phyloP scores from a whole-genome alignment of 2,329 filamentous ascomycete genomes.

The Aspergillus sp. region DNA sequence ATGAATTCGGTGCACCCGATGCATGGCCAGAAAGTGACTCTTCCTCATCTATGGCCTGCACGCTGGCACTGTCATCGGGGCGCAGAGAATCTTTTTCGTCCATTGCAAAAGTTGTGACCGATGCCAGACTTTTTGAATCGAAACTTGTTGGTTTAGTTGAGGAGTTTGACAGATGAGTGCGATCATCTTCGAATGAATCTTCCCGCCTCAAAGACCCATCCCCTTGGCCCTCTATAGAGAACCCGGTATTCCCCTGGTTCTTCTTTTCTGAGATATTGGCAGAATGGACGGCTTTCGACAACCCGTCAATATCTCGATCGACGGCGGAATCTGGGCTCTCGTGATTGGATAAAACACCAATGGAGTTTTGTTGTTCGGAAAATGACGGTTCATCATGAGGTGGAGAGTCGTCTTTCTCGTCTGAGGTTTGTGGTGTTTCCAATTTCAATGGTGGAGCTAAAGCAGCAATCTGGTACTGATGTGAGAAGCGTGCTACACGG shows the following conservation, averaged over 20 bases:
- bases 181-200: slow-evolving; percentile 46
- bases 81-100: slow-evolving; percentile 95
- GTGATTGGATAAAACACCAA: slow-evolving; percentile 18
- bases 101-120: slow-evolving; percentile 90
- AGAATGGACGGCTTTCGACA: slow-evolving; percentile 34
- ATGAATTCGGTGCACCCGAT: slow-evolving; percentile 72
- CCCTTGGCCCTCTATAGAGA: slow-evolving; percentile 28
- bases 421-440: slow-evolving; percentile 24
- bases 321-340: slow-evolving; percentile 17
- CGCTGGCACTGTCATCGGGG: slow-evolving; percentile 92
- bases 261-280: slow-evolving; percentile 32
- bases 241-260: slow-evolving; percentile 24
- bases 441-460: slow-evolving; percentile 37
- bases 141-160: slow-evolving; percentile 84
- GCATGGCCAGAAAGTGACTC: slow-evolving; percentile 76
- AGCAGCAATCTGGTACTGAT: slow-evolving; percentile 41
- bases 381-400: slow-evolving; percentile 16
- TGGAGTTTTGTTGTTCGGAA: slow-evolving; percentile 21
- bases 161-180: slow-evolving; percentile 54
- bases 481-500: slow-evolving; percentile 17
- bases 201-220: slow-evolving; percentile 36
- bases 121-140: slow-evolving; percentile 92
- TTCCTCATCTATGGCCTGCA: slow-evolving; percentile 87
- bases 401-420: slow-evolving; percentile 27
- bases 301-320: slow-evolving; percentile 28